Base-by-base conservation (phyloP, 176 grass and related monocot species). In the Musa acuminata region DNA sequence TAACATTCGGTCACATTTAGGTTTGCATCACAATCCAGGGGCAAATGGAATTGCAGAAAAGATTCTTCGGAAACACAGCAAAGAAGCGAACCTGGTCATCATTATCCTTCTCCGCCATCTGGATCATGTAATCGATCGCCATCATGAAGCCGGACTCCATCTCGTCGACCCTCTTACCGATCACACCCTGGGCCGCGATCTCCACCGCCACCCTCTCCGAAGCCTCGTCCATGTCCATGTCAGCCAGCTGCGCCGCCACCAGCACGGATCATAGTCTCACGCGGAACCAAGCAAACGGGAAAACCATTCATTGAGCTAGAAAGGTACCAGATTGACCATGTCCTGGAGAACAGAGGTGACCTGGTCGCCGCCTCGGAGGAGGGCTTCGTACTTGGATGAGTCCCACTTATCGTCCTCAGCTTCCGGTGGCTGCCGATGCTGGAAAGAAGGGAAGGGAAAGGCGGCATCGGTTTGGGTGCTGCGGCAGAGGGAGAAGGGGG, bases 71-170 rank as follows among this genome's bases (percentile, higher is more conserved):
- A 43, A 43, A 43, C 35, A 43, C 35, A 43, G 35, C 4, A 43
- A 43, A 62, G 20, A 7, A 62, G 65, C 74, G 77, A 78, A 98
- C 94, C 90, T 98, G 87, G 55, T 87, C 72, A 35, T 98, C 94
- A 16, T 71, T 48, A 58, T 98, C 94, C 57, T 93, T 98, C 13
- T 90, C 67, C 0, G 94, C 90, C 1, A 93, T 77, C 67, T 87
- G 80, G 76, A 98, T 98, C 94, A 98, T 98, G 80, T 91, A 98
- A 85, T 98, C 94, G 50, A 98, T 80, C 24, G 90, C 87, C 83
- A 91, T 89, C 83, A 98, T 91, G 69, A 98, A 98, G 10, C 90
- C 94, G 72, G 87, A 76, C 77, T 97, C 94, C 94, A 97, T 97
- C 80, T 97, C 94, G 23, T 98, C 90, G 9, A 98, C 90, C 83